Evolutionary conservation across 495 filamentous ascomycete genomes (phyloP), one percentile per base, ranked within the genome.

Genomic region (Bombardia bombarda): DNA sequence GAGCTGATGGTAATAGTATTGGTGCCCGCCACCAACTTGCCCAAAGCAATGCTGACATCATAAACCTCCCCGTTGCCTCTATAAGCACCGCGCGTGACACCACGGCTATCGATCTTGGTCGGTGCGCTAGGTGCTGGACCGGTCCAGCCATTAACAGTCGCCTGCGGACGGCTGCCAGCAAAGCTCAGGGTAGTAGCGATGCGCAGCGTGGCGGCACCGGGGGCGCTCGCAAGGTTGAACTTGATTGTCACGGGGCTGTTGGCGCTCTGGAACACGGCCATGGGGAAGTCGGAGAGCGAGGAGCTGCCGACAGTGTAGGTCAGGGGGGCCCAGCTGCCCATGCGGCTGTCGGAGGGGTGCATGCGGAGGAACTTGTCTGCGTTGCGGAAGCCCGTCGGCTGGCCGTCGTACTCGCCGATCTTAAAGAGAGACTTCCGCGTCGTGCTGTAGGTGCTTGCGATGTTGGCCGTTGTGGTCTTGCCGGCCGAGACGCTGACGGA

Each of bases 131-230:
- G 80, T 0, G 62, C 63, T 0, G 63, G 19, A 0, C 60, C 67
- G 0, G 60, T 60, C 49, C 69, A 80, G 17, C 57, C 61, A 46
- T 82, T 83, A 38, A 83, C 62, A 33, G 49, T 60, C 0, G 65
- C 62, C 32, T 59, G 56, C 1, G 74, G 75, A 16, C 75, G 58
- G 14, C 63, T 72, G 16, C 79, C 77, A 0, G 72, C 70, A 49
- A 81, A 84, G 1, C 72, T 69, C 23, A 84, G 61, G 0, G 80
- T 84, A 0, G 80, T 83, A 2, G 76, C 78, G 44, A 84, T 77
- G 25, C 78, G 65, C 22, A 84, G 60, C 1, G 78, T 84, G 12
- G 58, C 53, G 2, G 76, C 68, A 0, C 70, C 70, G 3, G 65
- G 55, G 3, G 66, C 61, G 13, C 73, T 66, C 1, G 57, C 63